Conservation (phyloP, 2,329 filamentous ascomycete genomes). For the Aspergillus sp. region DNA sequence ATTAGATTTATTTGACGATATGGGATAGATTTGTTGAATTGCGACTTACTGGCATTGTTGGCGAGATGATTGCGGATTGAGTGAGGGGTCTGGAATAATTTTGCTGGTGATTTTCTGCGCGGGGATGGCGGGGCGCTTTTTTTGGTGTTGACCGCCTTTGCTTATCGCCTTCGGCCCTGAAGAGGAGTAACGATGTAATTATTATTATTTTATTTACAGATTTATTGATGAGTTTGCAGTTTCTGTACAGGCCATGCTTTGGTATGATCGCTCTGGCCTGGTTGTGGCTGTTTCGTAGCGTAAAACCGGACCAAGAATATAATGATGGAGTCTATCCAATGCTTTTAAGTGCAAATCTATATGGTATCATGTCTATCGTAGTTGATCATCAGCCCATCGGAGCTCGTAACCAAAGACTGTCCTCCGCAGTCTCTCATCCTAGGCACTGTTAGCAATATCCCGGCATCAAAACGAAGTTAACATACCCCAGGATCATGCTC, state of each 20-base stretch:
- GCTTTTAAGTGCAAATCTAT: background rate
- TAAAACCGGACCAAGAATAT: background rate
- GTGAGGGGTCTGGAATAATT: slow-evolving; percentile 20
- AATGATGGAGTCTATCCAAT: background rate
- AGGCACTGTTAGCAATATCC: slow-evolving; percentile 15
- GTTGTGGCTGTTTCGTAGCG: background rate
- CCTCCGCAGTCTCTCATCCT: slow-evolving; percentile 75
- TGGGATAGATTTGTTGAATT: background rate
- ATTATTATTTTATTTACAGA: background rate
- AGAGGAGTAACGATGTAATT: background rate
- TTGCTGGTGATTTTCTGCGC: slow-evolving; percentile 7
- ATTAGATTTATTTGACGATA: background rate
- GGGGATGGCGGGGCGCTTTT: slow-evolving; percentile 1
- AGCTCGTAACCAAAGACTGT: slow-evolving; percentile 80
- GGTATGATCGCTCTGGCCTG: background rate
- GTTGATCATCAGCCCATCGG: slow-evolving; percentile 55
- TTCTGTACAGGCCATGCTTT: background rate
- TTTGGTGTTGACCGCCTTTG: slow-evolving; percentile 10
- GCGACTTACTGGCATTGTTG: background rate
- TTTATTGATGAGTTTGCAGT: background rate
- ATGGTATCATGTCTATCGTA: slow-evolving; percentile 14
- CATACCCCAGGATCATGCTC: slow-evolving; percentile 76
- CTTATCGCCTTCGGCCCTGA: background rate
- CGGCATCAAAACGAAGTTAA: slow-evolving; percentile 8
- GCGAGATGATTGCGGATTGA: slow-evolving; percentile 4